Conservation (phyloP, 306 rosid genomes). For the Glycyrrhiza uralensis region DNA sequence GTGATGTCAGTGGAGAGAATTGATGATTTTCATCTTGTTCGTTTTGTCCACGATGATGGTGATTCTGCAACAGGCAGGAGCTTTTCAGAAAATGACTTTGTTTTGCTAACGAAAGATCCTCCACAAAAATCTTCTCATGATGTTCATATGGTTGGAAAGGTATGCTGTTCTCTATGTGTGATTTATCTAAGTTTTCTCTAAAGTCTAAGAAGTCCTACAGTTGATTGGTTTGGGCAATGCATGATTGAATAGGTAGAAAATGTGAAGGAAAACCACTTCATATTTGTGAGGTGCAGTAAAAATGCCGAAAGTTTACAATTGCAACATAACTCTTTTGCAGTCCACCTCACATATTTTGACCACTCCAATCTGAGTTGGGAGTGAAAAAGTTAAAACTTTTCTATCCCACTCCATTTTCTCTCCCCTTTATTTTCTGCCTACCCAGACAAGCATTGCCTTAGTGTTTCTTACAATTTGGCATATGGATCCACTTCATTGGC, state of each 20-base stretch:
- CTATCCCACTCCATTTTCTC: neutral
- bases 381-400: constrained; percentile 1
- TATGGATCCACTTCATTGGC: constrained; percentile 2
- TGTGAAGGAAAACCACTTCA: neutral
- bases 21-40: constrained; percentile 90
- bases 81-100: constrained; percentile 87
- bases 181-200: constrained; percentile 17
- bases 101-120: constrained; percentile 77
- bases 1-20: constrained; percentile 88
- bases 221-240: constrained; percentile 7
- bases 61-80: constrained; percentile 57
- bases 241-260: constrained; percentile 16
- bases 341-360: constrained; percentile 2
- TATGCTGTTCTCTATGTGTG: constrained; percentile 29
- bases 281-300: neutral
- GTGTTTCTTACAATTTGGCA: constrained; percentile 11
- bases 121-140: constrained; percentile 73
- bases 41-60: constrained; percentile 69
- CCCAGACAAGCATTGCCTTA: neutral
- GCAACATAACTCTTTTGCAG: neutral
- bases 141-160: constrained; percentile 96
- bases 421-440: neutral
- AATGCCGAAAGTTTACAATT: constrained; percentile 5
- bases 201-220: neutral
- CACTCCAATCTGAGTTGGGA: neutral